Conservation (phyloP, 2,329 filamentous ascomycete genomes). For the Aschersonia sp. region DNA sequence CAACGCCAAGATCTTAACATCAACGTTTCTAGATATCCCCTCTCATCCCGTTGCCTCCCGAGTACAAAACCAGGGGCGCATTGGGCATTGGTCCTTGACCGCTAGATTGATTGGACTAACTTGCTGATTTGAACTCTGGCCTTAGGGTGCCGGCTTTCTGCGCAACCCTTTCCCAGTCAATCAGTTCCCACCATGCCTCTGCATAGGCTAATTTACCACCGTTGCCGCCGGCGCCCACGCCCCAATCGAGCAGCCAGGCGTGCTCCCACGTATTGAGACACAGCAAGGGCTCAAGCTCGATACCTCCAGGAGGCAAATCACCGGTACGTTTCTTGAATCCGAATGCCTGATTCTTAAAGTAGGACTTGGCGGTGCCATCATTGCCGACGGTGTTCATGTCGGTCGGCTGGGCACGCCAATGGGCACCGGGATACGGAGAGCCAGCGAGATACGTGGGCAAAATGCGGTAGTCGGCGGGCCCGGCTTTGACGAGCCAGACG, state of each 20-base stretch:
- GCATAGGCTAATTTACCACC: constrained; percentile 64
- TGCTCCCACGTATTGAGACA: constrained; percentile 97
- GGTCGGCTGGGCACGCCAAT: constrained; percentile 55
- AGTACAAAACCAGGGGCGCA: too few relatives aligned
- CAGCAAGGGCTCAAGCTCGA: constrained; percentile 60
- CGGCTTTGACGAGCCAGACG: constrained; percentile 73
- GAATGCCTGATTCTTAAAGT: constrained; percentile 22
- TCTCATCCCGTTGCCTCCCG: too few relatives aligned
- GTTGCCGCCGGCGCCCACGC: constrained; percentile 38
- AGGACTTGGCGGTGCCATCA: constrained; percentile 19
- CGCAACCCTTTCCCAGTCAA: constrained; percentile 71
- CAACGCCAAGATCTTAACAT: too few relatives aligned
- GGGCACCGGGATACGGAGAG: constrained; percentile 71
- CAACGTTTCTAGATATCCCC: too few relatives aligned
- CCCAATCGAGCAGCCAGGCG: constrained; percentile 74
- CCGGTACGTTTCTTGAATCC: constrained; percentile 13
- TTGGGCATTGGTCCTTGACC: too few relatives aligned
- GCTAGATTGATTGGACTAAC: background rate
- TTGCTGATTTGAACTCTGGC: constrained; percentile 18
- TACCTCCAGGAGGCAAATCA: constrained; percentile 46
- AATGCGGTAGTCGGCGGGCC: constrained; percentile 43
- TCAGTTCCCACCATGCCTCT: constrained; percentile 70
- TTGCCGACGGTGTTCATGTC: constrained; percentile 54
- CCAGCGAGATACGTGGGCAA: constrained; percentile 86
- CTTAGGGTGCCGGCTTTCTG: constrained; percentile 18